Percentiles rank a stretch among this genome's conserved stretches.
These are phyloP conservation scores for Russula dissimulans DNA, from an alignment of 768 basidiomycete genomes.

Conservation along the genomic window DNA sequence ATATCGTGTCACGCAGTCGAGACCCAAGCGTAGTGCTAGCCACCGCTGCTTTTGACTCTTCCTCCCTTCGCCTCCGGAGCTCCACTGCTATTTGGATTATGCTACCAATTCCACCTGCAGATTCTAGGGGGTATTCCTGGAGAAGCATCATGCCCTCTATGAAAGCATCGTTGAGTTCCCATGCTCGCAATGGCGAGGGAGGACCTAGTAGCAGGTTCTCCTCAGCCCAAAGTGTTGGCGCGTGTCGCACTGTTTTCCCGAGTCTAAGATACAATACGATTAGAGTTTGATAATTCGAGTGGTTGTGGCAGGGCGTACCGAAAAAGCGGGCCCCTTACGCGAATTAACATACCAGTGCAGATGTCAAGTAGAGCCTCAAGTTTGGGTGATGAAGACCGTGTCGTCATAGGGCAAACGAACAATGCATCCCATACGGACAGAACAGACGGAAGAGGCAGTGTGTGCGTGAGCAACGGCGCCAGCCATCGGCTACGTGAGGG, in stretches of 20 bases:
- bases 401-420: conserved; percentile 49
- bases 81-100: conserved; percentile 61
- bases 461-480: conserved; percentile 60
- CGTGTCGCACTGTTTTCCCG: conserved; percentile 36
- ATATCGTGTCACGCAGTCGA: conserved; percentile 49
- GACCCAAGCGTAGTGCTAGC: conserved; percentile 40
- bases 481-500: conserved; percentile 54
- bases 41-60: conserved; percentile 29
- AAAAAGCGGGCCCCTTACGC: conserved; percentile 43
- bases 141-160: conserved; percentile 56
- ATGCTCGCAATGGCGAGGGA: conserved; percentile 37
- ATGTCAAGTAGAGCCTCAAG: conserved; percentile 63
- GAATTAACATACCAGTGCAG: conserved; percentile 59
- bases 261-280: conserved; percentile 33
- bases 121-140: conserved; percentile 53
- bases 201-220: conserved; percentile 32
- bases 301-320: conserved; percentile 32
- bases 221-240: conserved; percentile 46
- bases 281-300: not conserved
- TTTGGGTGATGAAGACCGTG: conserved; percentile 47
- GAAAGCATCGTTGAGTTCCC: conserved; percentile 56
- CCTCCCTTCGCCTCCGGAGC: conserved; percentile 42
- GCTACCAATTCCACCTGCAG: conserved; percentile 60
- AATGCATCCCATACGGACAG: conserved; percentile 63
- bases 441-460: conserved; percentile 53